Conservation (phyloP, 257 asterid species). For the Nemophila menziesii region DNA sequence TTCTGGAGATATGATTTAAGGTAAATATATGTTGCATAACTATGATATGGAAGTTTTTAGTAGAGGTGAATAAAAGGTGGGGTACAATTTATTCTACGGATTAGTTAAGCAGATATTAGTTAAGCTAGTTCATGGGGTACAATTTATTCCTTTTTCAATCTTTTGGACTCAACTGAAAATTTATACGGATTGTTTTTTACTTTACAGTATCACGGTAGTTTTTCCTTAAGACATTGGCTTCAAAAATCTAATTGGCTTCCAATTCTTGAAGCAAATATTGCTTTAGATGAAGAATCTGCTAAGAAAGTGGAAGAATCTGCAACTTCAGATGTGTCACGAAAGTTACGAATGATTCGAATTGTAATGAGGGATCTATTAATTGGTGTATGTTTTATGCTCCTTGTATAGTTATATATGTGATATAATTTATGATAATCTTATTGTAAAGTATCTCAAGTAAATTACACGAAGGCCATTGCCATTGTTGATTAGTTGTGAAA, state of each 20-base stretch:
- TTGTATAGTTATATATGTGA: constrained; percentile 2
- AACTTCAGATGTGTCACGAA: constrained; percentile 75
- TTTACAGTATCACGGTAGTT: constrained; percentile 67
- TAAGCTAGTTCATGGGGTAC: constrained; percentile 78
- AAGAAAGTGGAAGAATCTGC: constrained; percentile 85
- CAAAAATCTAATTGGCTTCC: constrained; percentile 96
- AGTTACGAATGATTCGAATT: constrained; percentile 64
- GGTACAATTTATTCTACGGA: no score
- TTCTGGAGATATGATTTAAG: no score
- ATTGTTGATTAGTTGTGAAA: no score
- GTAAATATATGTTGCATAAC: no score
- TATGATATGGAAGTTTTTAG: no score
- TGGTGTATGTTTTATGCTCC: constrained; percentile 45
- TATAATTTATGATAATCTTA: constrained; percentile 2
- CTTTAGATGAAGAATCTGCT: constrained; percentile 74
- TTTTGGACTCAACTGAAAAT: neutral
- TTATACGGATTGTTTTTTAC: neutral
- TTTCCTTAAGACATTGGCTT: constrained; percentile 94
- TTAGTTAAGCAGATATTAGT: no score
- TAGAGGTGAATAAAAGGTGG: no score
- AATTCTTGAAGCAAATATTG: constrained; percentile 85
- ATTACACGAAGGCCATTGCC: no score
- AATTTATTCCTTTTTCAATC: neutral
- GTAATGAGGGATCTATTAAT: constrained; percentile 89
- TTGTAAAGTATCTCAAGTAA: constrained; percentile 46